Evolutionary conservation across 805 yeast genomes (phyloP).

Genomic region (Kluyveromyces starmeri): DNA sequence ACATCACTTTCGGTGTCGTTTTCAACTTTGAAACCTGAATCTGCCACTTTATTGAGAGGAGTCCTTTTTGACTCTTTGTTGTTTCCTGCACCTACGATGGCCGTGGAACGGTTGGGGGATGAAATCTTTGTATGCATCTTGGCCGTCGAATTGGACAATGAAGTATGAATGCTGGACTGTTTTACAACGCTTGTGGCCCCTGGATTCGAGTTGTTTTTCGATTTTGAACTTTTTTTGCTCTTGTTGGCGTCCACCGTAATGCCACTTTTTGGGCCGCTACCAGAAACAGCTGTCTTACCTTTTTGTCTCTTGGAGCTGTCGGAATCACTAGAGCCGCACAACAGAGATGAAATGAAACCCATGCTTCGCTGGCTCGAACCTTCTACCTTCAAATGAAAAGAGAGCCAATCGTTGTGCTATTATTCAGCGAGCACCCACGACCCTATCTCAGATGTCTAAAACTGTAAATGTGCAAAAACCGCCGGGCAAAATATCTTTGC

Average conservation of each 20-base stretch:
- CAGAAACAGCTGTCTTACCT: background rate
- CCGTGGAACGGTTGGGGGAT: background rate
- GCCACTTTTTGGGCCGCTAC: background rate
- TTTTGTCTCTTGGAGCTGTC: conserved; percentile 3
- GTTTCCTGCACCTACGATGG: background rate
- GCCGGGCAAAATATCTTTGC: too few relatives aligned
- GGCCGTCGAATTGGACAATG: conserved; percentile 14
- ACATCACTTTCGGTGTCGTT: conserved; percentile 11
- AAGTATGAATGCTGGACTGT: conserved; percentile 10
- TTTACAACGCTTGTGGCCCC: conserved; percentile 4
- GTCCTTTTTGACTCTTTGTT: background rate
- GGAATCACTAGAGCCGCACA: conserved; percentile 24
- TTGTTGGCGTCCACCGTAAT: background rate
- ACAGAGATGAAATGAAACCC: conserved; percentile 31
- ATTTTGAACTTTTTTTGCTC: conserved; percentile 3
- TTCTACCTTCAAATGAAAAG: too few relatives aligned
- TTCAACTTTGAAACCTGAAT: background rate
- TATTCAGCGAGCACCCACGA: too few relatives aligned
- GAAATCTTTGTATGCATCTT: conserved; percentile 5
- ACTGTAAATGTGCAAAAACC: too few relatives aligned
- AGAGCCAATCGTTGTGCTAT: too few relatives aligned
- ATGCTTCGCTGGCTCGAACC: conserved; percentile 18
- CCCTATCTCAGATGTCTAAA: too few relatives aligned
- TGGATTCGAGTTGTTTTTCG: background rate
- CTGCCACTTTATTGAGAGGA: background rate